Evolutionary conservation across 345 rosid species (phyloP).

Genomic region (Rhodomyrtus tomentosa): DNA sequence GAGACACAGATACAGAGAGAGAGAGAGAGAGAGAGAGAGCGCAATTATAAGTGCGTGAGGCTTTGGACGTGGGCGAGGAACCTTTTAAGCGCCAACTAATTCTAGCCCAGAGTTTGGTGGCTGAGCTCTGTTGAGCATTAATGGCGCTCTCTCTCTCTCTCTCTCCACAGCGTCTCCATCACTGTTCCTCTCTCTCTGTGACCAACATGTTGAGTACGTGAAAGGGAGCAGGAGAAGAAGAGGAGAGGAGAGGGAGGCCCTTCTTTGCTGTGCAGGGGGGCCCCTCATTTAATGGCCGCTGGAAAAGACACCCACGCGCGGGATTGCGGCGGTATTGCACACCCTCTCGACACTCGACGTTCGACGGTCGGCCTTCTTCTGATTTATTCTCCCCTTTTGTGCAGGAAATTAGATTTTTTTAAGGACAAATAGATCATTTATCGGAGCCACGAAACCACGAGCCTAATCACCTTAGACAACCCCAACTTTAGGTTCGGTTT

Average conservation of each 20-base stretch:
- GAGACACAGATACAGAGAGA: not conserved
- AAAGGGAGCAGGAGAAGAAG: not conserved
- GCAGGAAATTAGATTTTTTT: too few species aligned
- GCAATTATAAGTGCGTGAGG: not conserved
- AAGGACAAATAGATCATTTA: too few species aligned
- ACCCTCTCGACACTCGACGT: too few species aligned
- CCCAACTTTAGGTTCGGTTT: too few species aligned
- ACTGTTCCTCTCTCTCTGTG: not conserved
- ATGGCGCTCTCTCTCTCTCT: slow-evolving; percentile 11
- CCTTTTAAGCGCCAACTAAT: slow-evolving; percentile 1
- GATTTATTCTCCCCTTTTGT: too few species aligned
- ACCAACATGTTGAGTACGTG: not conserved
- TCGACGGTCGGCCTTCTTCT: too few species aligned
- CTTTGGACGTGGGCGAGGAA: not conserved
- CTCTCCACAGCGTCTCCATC: not conserved
- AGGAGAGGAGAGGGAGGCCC: not conserved
- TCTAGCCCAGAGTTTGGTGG: slow-evolving; percentile 18
- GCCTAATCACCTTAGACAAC: too few species aligned
- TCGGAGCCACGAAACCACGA: too few species aligned
- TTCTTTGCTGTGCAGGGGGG: not conserved
- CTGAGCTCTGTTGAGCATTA: slow-evolving; percentile 38
- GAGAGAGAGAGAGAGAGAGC: not conserved
- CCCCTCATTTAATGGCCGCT: slow-evolving; percentile 34
- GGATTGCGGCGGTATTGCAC: not conserved
- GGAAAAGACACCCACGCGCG: slow-evolving; percentile 21